phyloP scores from a whole-genome alignment of 192 early-diverging fungal species.

The Entomortierella parvispora region DNA sequence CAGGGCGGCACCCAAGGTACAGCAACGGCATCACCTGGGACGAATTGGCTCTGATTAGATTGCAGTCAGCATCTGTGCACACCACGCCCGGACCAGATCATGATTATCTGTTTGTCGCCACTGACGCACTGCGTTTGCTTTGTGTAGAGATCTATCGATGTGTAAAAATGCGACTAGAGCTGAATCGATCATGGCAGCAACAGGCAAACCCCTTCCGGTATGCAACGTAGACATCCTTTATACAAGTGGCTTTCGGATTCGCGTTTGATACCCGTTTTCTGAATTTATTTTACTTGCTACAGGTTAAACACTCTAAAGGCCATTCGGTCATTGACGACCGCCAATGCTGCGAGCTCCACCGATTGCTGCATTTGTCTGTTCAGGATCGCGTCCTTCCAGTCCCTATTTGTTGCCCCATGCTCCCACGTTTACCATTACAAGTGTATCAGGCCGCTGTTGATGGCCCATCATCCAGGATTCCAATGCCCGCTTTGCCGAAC shows the following conservation, averaged over 20 bases:
- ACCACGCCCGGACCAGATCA: too few relatives aligned
- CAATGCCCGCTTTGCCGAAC: slow-evolving; percentile 91
- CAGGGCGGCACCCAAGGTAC: slow-evolving; percentile 85
- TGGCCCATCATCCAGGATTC: slow-evolving; percentile 76
- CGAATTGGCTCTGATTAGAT: too few relatives aligned
- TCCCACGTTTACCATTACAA: slow-evolving; percentile 95
- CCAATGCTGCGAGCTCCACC: slow-evolving; percentile 45
- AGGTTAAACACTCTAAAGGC: slow-evolving; percentile 57
- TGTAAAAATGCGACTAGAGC: slow-evolving; percentile 87
- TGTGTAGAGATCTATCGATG: slow-evolving; percentile 92
- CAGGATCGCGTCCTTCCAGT: slow-evolving; percentile 87
- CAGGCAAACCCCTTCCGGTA: slow-evolving; percentile 72
- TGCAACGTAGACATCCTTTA: background rate
- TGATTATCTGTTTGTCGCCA: too few relatives aligned
- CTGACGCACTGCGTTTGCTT: too few relatives aligned
- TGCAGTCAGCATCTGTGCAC: too few relatives aligned
- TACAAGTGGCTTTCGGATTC: background rate
- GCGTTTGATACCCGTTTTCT: background rate
- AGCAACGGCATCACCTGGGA: too few relatives aligned
- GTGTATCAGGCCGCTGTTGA: slow-evolving; percentile 86
- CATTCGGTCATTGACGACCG: slow-evolving; percentile 58
- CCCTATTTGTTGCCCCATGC: slow-evolving; percentile 95
- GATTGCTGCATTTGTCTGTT: slow-evolving; percentile 95
- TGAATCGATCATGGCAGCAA: slow-evolving; percentile 76
- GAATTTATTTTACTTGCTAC: background rate